These are phyloP conservation scores for Sphagnum magellanicum DNA, from an alignment of 228 moss, liverwort and hornwort genomes.

Conservation along the genomic window DNA sequence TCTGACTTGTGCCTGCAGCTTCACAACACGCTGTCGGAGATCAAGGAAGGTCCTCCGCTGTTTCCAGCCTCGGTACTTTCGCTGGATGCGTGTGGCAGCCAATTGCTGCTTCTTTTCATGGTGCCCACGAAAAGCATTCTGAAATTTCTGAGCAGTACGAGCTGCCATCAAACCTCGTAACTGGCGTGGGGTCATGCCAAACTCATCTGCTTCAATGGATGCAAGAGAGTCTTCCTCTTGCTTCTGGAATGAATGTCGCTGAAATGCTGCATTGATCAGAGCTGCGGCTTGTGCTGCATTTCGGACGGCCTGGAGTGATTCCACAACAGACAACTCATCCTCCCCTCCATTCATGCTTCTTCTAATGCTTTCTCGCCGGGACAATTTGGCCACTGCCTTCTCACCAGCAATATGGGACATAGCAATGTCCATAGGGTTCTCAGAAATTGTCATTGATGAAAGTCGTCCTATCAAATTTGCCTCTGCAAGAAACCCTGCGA, in stretches of 20 bases:
- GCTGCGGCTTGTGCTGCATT: conserved; percentile 58
- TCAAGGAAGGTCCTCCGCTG: conserved; percentile 42
- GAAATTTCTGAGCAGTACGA: conserved; percentile 40
- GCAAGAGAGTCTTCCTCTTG: conserved; percentile 32
- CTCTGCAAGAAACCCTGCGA: conserved; percentile 58
- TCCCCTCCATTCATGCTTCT: conserved; percentile 25
- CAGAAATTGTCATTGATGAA: conserved; percentile 36
- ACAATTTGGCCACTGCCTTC: conserved; percentile 31
- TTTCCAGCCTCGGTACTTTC: conserved; percentile 62
- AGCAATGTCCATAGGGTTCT: conserved; percentile 17
- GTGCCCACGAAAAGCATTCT: conserved; percentile 34
- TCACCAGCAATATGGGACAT: conserved; percentile 38
- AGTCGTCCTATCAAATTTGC: conserved; percentile 43
- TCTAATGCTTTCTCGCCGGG: conserved; percentile 33
- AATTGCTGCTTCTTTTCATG: conserved; percentile 39
- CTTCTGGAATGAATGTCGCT: conserved; percentile 49
- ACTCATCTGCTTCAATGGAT: conserved; percentile 28
- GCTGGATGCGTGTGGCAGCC: conserved; percentile 65
- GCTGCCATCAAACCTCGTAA: conserved; percentile 28
- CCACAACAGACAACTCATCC: conserved; percentile 28
- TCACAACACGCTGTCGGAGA: conserved; percentile 48
- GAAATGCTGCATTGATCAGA: conserved; percentile 50
- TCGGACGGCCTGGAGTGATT: conserved; percentile 54
- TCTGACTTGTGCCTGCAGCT: conserved; percentile 51
- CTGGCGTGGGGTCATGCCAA: conserved; percentile 42